Evolutionary conservation across 169 alveolate species (phyloP).

Genomic region (Plasmodium vivax): DNA sequence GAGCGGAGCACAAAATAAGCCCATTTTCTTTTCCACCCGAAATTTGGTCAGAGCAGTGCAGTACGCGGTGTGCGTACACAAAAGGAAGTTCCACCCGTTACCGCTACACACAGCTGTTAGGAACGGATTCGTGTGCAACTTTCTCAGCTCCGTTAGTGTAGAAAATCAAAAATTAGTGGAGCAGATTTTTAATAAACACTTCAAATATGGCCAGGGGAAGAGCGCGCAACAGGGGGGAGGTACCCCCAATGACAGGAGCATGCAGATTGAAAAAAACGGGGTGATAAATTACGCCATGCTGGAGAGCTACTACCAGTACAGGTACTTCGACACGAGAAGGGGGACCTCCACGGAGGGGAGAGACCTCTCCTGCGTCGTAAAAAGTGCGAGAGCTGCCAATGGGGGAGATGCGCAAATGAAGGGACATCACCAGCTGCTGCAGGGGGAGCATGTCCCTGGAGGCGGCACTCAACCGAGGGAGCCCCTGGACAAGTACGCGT

Average conservation of each 20-base stretch:
- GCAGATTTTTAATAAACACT: constrained; percentile 60
- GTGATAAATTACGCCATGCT: constrained; percentile 11
- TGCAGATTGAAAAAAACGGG: constrained; percentile 65
- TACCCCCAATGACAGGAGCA: neutral
- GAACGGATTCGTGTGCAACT: constrained; percentile 53
- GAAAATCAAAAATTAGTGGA: constrained; percentile 20
- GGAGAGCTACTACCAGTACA: constrained; percentile 42
- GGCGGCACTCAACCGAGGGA: neutral
- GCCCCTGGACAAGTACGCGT: constrained; percentile 43
- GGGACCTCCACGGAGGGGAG: neutral
- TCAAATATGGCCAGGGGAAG: neutral
- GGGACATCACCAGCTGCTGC: constrained; percentile 48
- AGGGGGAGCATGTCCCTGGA: neutral
- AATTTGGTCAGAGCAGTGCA: constrained; percentile 69
- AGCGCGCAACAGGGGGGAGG: neutral
- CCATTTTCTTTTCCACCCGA: constrained; percentile 57
- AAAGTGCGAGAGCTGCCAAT: neutral
- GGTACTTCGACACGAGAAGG: constrained; percentile 7
- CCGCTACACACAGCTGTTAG: constrained; percentile 28
- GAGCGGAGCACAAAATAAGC: constrained; percentile 26
- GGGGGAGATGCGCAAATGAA: neutral
- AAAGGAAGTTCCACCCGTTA: constrained; percentile 41
- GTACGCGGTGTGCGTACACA: constrained; percentile 42
- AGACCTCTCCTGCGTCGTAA: neutral
- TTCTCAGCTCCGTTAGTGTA: constrained; percentile 28